Evolutionary conservation across 169 alveolate species (phyloP).

Genomic region (Cryptosporidium viatorum): DNA sequence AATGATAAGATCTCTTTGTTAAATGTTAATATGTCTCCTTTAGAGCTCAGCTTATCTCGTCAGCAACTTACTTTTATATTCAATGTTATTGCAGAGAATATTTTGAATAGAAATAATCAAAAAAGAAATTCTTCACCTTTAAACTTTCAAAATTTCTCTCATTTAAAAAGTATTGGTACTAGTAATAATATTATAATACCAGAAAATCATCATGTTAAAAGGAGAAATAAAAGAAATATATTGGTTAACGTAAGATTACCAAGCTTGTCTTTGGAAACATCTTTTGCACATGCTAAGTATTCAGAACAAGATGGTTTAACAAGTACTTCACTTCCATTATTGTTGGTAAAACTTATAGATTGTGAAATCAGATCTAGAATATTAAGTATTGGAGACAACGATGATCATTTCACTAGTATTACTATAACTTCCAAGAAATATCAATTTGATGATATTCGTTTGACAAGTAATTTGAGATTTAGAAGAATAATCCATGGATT

Average conservation of each 20-base stretch:
- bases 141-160: too few species aligned
- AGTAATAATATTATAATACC: neutral
- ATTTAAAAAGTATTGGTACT: too few species aligned
- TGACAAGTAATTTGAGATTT: slow-evolving; percentile 40
- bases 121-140: neutral
- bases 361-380: slow-evolving; percentile 36
- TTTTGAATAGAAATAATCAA: neutral
- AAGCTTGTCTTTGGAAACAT: slow-evolving; percentile 43
- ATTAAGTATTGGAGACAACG: neutral
- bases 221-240: neutral
- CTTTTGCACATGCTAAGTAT: slow-evolving; percentile 35
- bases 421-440: slow-evolving; percentile 45
- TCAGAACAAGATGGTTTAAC: neutral
- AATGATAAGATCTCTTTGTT: neutral
- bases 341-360: slow-evolving; percentile 12
- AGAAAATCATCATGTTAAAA: neutral
- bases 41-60: slow-evolving; percentile 39
- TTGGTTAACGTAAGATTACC: slow-evolving; percentile 18
- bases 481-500: slow-evolving; percentile 60
- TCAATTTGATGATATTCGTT: slow-evolving; percentile 63
- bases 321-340: slow-evolving; percentile 23
- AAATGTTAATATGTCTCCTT: slow-evolving; percentile 41
- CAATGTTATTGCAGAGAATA: slow-evolving; percentile 23
- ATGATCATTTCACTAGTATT: slow-evolving; percentile 14
- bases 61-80: slow-evolving; percentile 59